Base-by-base conservation (phyloP, 352 stramenopile genomes). In the Thalassiosira exigua region DNA sequence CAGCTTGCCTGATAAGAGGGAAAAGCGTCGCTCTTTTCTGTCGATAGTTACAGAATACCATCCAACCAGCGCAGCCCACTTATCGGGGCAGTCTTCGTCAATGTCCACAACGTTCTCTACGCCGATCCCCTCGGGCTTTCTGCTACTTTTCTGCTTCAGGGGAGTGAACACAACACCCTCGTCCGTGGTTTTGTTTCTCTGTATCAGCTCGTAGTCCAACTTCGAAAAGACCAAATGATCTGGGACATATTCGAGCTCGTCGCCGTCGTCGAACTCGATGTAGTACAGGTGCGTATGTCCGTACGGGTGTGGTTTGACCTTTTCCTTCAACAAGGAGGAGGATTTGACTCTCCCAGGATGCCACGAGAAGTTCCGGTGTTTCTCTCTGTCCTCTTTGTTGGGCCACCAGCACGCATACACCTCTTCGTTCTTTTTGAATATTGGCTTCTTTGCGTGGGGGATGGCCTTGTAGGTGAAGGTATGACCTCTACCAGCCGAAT, bases 21-120 rank as follows among this genome's bases (percentile, higher is more conserved):
- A 4, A 42, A 54, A 68, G 30, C 9, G 3, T 29, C 33, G 12
- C 33, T 68, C 59, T 30, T 33, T 48, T 29, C 59, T 24, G 24
- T 68, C 59, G 0, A 68, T 57, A 19, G 14, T 57, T 0, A 30
- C 59, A 26, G 54, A 33, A 19, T 57, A 68, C 36, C 36, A 68
- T 2, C 59, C 59, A 26, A 42, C 21, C 7, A 68, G 7, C 27
- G 21, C 29, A 4, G 59, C 7, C 59, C 59, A 68, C 21, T 22
- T 33, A 52, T 68, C 59, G n/a, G n/a, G n/a, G n/a, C n/a, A n/a
- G n/a, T 56, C 58, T 7, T 33, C 19, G 7, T 44, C 36, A 7
- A 14, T 44, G 14, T 44, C 36, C 7, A 44, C 36, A 44, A 44
- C 36, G 36, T 44, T 44, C 14, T 14, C 7, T 44, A 44, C 36